Evolutionary conservation across 1,139 yeast genomes (phyloP), one percentile per base, ranked within the genome.

Genomic region (Blastobotrys proliferans): DNA sequence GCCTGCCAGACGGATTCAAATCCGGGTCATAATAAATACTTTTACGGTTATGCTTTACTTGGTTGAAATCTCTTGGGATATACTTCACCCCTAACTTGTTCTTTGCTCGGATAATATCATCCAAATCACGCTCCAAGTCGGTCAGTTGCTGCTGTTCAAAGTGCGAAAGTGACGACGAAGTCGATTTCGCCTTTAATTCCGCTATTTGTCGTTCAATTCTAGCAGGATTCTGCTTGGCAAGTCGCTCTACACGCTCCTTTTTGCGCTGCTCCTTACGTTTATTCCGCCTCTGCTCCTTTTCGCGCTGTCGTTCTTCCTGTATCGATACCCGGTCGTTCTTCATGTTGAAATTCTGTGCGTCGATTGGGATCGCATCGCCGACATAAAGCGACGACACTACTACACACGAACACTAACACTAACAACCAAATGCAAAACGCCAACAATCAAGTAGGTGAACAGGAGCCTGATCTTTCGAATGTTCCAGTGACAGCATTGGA

Each of bases 401-500:
- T 13, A 14, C 13, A 9, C 8, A 30, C 41, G 13, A 10, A 27
- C 21, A 11, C n/a, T 10, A 10, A 25, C 27, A 25, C n/a, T 25
- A n/a, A 25, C 27, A 25, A 10, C n/a, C 27, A 25, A 10, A n/a
- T n/a, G n/a, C n/a, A n/a, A n/a, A n/a, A n/a, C n/a, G n/a, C n/a
- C n/a, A n/a, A n/a, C 4, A 30, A 30, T 6, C 13, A 30, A 11
- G 19, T n/a, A 16, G 19, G 17, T 33, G 37, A 29, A n/a, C 21
- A 14, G 25, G 13, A 17, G 26, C 45, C 40, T 10, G 39, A 42
- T 28, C 28, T 36, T 17, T 34, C 69, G 21, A 76, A 73, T 2
- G 75, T 79, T 1, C 85, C 85, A 0, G 70, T 77, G 1, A 76
- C 74, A 34, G 75, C 81, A 0, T 63, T 81, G 6, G 87, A 81